These are phyloP conservation scores for Ballota nigra DNA, from an alignment of 257 asterid species.

Conservation along the genomic window DNA sequence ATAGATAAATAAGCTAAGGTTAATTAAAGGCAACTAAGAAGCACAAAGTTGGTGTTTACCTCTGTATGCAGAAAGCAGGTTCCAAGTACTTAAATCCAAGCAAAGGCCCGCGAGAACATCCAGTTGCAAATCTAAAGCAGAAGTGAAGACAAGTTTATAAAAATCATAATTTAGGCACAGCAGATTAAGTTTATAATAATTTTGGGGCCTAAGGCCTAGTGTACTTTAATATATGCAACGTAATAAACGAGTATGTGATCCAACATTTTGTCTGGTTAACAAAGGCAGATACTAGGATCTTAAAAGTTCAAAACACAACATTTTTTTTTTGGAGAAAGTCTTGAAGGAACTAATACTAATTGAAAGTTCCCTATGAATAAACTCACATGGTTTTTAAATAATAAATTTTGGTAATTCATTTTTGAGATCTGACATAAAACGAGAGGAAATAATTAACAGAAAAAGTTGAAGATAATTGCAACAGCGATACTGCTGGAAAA, in stretches of 20 bases:
- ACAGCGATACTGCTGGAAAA: not conserved
- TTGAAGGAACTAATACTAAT: not conserved
- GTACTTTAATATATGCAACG: not conserved
- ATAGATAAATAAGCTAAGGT: constrained; percentile 7
- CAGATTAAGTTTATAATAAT: not conserved
- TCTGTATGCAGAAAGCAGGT: constrained; percentile 90
- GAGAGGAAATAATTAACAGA: not conserved
- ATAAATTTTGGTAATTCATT: not conserved
- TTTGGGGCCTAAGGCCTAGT: not conserved
- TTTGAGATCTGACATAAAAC: not conserved
- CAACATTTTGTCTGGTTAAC: not conserved
- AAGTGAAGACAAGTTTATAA: constrained; percentile 11
- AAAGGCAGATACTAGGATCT: not conserved
- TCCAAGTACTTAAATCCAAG: constrained; percentile 93
- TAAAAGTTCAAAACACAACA: not conserved
- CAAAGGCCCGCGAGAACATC: constrained; percentile 98
- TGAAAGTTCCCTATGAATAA: not conserved
- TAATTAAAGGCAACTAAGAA: not conserved
- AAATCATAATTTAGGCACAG: constrained; percentile 10
- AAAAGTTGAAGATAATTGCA: not conserved
- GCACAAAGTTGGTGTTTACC: constrained; percentile 37
- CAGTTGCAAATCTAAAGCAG: constrained; percentile 78
- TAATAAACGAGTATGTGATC: not conserved
- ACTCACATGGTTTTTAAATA: not conserved
- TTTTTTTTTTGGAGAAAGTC: not conserved